phyloP scores from a whole-genome alignment of 148 eudicot species.

The Tetragonia tetragonoides region DNA sequence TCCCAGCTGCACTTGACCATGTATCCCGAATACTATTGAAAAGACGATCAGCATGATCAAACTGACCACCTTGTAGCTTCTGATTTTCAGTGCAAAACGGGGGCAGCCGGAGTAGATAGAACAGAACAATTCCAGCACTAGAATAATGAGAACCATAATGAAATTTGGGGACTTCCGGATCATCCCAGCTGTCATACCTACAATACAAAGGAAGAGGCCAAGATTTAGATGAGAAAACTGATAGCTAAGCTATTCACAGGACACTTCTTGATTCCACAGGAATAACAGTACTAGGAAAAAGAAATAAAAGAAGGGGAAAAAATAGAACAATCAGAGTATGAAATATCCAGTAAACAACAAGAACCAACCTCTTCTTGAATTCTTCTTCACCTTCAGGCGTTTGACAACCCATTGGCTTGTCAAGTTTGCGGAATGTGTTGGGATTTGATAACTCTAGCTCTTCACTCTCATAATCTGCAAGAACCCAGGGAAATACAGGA shows the following conservation, averaged over 20 bases:
- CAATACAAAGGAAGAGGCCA: background rate
- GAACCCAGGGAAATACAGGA: slow-evolving; percentile 98
- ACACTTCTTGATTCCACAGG: background rate
- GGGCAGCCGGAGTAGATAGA: slow-evolving; percentile 90
- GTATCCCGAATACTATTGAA: slow-evolving; percentile 88
- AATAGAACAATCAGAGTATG: background rate
- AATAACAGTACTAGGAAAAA: background rate
- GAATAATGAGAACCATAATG: slow-evolving; percentile 99
- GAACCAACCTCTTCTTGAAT: slow-evolving; percentile 75
- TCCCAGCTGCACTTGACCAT: slow-evolving; percentile 98
- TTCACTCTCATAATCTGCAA: slow-evolving; percentile 97
- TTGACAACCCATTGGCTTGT: slow-evolving; percentile 99
- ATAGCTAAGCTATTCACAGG: background rate
- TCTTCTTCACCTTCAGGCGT: slow-evolving; percentile 92
- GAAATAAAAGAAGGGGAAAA: too few relatives aligned
- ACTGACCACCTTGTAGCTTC: slow-evolving; percentile 98
- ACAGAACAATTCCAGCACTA: slow-evolving; percentile 98
- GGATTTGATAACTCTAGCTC: slow-evolving; percentile 69
- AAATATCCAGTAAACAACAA: slow-evolving; percentile 9
- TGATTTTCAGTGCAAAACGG: slow-evolving; percentile 92
- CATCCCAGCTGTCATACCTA: slow-evolving; percentile 99
- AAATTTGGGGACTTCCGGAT: slow-evolving; percentile 97
- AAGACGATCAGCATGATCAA: slow-evolving; percentile 99
- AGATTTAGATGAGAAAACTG: background rate
- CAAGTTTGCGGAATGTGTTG: slow-evolving; percentile 79